Base-by-base conservation (phyloP, 73 alveolate genomes). In the Paraurostyla sp. region DNA sequence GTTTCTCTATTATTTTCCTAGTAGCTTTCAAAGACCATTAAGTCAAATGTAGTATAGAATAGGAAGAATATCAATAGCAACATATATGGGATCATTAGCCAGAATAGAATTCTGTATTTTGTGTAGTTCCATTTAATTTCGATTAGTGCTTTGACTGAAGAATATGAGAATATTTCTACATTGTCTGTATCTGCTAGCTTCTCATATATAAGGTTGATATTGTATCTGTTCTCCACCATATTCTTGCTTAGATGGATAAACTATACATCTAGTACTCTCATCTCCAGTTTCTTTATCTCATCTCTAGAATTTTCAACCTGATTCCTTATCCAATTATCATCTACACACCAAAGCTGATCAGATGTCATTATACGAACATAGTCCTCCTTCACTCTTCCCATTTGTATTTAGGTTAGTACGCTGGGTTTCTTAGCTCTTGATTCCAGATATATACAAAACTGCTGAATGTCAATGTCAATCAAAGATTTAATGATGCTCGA, bases 121-220 rank as follows among this genome's bases (percentile, higher is more conserved):
- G 40, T 78, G 35, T 78, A 78, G 62, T 54, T 52, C 89, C 89
- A 78, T 54, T 54, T 78, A 0, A 78, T 11, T 38, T 78, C 89
- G 2, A 78, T 78, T 51, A 78, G 38, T 20, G 80, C 89, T 38
- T 52, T 78, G 3, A 78, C 78, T 29, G 80, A 49, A 7, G 40
- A 0, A 40, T 51, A 78, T 13, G 80, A 36, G 40, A 78, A 78
- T 11, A 78, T 71, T 29, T 0, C 32, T 18, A 51, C 69, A 51
- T 54, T 78, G 35, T 78, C 89, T 7, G 76, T 78, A 23, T 52
- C 46, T 32, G 89, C 76, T 4, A 78, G 62, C 40, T 78, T 50
- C 16, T 78, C 89, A 35, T 78, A 78, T 13, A 78, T 78, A 16
- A 78, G 29, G 29, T 49, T 78, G 25, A 78, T 49, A 27, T 52